Base-by-base conservation (phyloP, 768 basidiomycete genomes). In the Porpolomopsis calyptriformis region DNA sequence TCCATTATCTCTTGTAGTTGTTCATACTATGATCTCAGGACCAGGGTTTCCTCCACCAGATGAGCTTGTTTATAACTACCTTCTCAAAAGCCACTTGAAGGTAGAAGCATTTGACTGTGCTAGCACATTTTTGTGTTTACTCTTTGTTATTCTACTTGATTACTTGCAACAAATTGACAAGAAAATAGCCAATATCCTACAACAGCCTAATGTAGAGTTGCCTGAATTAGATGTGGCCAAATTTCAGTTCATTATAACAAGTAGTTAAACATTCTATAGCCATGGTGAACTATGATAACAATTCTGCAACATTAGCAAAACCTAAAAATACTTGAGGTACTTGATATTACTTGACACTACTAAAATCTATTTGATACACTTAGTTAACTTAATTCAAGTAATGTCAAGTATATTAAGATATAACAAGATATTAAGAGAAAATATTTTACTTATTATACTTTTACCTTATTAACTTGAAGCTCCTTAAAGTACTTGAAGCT, bases 141-240 rank as follows among this genome's bases (percentile, higher is more conserved):
- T 42, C 6, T 42, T 42, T n/a, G n/a, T 20, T 22, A 31, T 25
- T 24, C 25, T 42, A 3, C 27, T 42, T 16, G 22, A 19, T 27
- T 42, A 42, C 22, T 42, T 42, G 41, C 24, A 42, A 25, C 10
- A 42, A 25, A 42, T 42, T 19, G 41, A 42, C 22, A 25, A 5
- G n/a, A 42, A 42, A 42, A 31, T 42, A 2, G 41, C 41, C 27
- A 4, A 20, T 31, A 24, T 42, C 22, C 16, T 14, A 25, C n/a
- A n/a, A 12, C 25, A 16, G 22, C 16, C 23, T 8, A 42, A 42
- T 19, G n/a, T n/a, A 9, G 25, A 42, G 23, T 12, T 9, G n/a
- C 43, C 27, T 31, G 26, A 27, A 34, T 44, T 31, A 35, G 11
- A n/a, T 19, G 43, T 10, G 23, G 10, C 20, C 19, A 44, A 34